Base-by-base conservation (phyloP, 1,139 yeast genomes). In the Hansenula lynferdii region DNA sequence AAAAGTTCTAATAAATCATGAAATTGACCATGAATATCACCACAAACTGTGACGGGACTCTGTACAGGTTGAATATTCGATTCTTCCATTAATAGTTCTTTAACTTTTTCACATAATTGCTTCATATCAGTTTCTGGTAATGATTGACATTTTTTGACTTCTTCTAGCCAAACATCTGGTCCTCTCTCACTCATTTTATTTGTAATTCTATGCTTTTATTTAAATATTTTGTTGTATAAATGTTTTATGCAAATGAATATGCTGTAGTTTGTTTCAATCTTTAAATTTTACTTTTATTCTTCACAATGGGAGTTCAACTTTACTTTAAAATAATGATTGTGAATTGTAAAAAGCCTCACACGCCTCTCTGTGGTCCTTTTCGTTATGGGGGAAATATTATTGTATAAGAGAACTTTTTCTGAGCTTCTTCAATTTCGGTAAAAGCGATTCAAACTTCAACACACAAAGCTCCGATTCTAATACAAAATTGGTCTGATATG, bases 11-110 rank as follows among this genome's bases (percentile, higher is more conserved):
- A 69, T 45, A 92, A 69, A 62, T 92, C 98, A 58, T 92, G 97
- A 60, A 92, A 92, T 62, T 92, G 98, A 8, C 98, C 98, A 63
- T 92, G 98, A 49, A 92, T 95, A 64, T 92, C 98, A 49, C 98
- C 98, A 69, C 97, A 92, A 12, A 92, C 97, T 2, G 97, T 89
- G n/a, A 92, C 97, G 2, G 98, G 98, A 26, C 94, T 80, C 60
- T 83, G 87, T 12, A 92, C 97, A 0, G 98, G 97, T 58, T 92
- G 97, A 49, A 92, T 90, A 60, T 92, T 92, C 32, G 92, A 84
- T 61, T 87, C 96, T 59, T 87, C 96, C 95, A 87, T 87, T 42
- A 87, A 60, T 32, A 87, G 65, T 56, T 86, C 95, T 58, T 87
- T 87, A 38, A 87, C 97, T 68, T 85, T 76, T 64, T 92, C 98